Evolutionary conservation across 306 rosid genomes (phyloP).

Genomic region (Begonia masoniana): DNA sequence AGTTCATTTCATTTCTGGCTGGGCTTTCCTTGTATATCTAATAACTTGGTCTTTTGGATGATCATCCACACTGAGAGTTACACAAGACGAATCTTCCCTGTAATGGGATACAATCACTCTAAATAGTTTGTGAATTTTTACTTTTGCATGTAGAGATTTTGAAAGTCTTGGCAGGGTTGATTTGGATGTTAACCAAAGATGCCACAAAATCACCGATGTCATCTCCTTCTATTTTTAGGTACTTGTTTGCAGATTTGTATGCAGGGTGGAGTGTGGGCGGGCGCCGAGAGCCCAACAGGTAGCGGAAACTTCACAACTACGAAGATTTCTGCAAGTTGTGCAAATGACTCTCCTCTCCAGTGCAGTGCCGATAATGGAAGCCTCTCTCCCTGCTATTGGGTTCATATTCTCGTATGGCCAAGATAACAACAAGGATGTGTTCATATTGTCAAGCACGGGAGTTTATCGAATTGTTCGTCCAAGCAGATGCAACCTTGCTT

Average conservation of each 20-base stretch:
- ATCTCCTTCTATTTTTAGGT: conserved; percentile 17
- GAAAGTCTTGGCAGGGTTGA: too few species aligned
- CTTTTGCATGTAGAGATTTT: too few species aligned
- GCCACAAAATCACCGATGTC: too few species aligned
- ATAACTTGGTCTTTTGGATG: too few species aligned
- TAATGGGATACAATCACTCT: too few species aligned
- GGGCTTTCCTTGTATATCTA: too few species aligned
- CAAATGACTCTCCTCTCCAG: conserved; percentile 21
- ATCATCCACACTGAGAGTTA: too few species aligned
- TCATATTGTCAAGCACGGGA: conserved; percentile 17
- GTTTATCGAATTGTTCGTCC: conserved; percentile 19
- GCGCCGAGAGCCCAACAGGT: conserved; percentile 17
- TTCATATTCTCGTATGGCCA: conserved; percentile 22
- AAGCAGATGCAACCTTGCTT: conserved; percentile 21
- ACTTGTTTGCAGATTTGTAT: conserved; percentile 26
- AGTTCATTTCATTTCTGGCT: background rate
- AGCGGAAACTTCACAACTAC: conserved; percentile 22
- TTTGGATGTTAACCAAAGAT: too few species aligned
- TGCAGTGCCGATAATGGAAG: conserved; percentile 14
- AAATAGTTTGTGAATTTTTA: too few species aligned
- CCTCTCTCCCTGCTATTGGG: conserved; percentile 17
- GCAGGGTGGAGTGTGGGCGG: conserved; percentile 18
- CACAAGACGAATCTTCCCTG: too few species aligned
- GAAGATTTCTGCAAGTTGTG: conserved; percentile 10
- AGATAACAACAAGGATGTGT: conserved; percentile 24